Percentiles rank a stretch among this genome's conserved stretches.
phyloP scores from a whole-genome alignment of 192 early-diverging fungal genomes.

The Coemansia sp. region DNA sequence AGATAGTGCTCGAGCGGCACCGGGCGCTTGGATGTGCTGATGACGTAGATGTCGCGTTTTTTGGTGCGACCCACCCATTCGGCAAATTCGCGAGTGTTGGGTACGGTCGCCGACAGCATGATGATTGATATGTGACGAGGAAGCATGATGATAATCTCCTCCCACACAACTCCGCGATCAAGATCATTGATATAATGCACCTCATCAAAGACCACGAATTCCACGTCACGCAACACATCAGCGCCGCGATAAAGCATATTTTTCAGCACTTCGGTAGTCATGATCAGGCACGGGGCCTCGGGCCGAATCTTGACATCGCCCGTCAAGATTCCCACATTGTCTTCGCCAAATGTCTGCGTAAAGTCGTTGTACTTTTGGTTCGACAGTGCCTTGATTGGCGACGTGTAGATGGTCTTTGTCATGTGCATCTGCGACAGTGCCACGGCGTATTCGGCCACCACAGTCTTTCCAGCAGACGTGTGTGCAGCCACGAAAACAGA shows the following conservation, averaged over 20 bases:
- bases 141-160: conserved; percentile 99
- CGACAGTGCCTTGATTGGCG: conserved; percentile 97
- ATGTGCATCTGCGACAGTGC: conserved; percentile 91
- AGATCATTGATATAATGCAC: conserved; percentile 97
- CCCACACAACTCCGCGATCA: conserved; percentile 98
- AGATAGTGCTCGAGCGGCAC: conserved; percentile 95
- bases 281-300: conserved; percentile 95
- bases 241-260: conserved; percentile 98
- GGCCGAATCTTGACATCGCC: conserved; percentile 97
- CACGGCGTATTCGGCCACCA: conserved; percentile 98
- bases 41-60: conserved; percentile 96
- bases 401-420: conserved; percentile 95
- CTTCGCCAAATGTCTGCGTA: conserved; percentile 76
- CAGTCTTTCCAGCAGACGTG: conserved; percentile 98
- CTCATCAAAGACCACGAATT: conserved; percentile 99
- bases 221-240: conserved; percentile 94
- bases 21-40: conserved; percentile 88
- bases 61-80: conserved; percentile 99
- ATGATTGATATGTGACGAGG: conserved; percentile 94
- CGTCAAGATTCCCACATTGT: conserved; percentile 93
- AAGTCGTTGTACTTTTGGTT: conserved; percentile 99
- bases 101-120: conserved; percentile 93
- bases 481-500: conserved; percentile 98
- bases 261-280: conserved; percentile 98
- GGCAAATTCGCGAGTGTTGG: conserved; percentile 98